Evolutionary conservation across 352 stramenopile genomes (phyloP).

Genomic region (Paralagenidium karlingii): DNA sequence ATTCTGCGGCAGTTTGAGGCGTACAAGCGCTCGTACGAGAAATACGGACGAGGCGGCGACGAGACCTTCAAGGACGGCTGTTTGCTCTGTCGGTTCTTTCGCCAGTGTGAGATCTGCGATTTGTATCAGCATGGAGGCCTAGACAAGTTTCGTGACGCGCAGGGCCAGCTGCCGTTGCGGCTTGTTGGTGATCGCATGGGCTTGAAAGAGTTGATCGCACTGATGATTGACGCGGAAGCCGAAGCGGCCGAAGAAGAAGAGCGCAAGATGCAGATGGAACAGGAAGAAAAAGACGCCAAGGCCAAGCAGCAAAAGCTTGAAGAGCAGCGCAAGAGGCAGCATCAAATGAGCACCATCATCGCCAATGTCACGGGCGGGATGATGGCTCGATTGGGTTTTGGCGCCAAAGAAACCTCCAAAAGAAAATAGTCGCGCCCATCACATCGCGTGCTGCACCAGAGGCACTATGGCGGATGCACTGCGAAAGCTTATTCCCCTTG

Average conservation of each 20-base stretch:
- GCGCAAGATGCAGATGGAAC: constrained; percentile 5
- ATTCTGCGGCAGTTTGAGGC: constrained; percentile 85
- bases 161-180: constrained; percentile 9
- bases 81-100: constrained; percentile 68
- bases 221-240: constrained; percentile 26
- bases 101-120: constrained; percentile 80
- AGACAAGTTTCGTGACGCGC: constrained; percentile 7
- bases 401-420: no score
- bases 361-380: no score
- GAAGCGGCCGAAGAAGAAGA: constrained; percentile 30
- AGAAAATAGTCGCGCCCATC: no score
- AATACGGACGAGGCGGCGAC: constrained; percentile 37
- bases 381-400: no score
- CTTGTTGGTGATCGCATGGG: constrained; percentile 36
- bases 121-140: constrained; percentile 41
- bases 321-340: no score
- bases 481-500: no score
- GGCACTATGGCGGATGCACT: no score
- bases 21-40: constrained; percentile 69
- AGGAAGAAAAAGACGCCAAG: constrained; percentile 5
- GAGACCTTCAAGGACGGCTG: constrained; percentile 17
- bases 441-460: no score
- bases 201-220: constrained; percentile 40
- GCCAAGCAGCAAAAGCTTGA: no score
- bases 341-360: no score